phyloP scores from a whole-genome alignment of 768 basidiomycete genomes.

The Mycena capillaripes region DNA sequence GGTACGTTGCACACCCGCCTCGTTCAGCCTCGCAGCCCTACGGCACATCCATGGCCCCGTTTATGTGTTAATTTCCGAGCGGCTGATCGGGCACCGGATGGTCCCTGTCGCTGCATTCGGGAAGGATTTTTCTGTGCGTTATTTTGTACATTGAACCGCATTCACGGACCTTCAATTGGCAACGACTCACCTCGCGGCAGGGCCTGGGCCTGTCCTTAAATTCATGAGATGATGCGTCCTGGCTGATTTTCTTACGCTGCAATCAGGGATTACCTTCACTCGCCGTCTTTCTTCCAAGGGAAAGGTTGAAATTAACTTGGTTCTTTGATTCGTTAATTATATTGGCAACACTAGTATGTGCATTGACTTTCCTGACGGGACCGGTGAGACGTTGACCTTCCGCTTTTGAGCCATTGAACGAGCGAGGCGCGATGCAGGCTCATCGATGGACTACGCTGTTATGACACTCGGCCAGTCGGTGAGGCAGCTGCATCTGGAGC shows the following conservation, averaged over 20 bases:
- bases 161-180: background rate
- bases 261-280: background rate
- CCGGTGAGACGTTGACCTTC: background rate
- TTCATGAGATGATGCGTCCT: background rate
- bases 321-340: background rate
- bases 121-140: background rate
- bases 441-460: background rate
- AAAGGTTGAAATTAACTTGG: background rate
- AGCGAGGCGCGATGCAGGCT: background rate
- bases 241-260: background rate
- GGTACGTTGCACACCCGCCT: background rate
- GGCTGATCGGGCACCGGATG: conserved; percentile 2
- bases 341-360: background rate
- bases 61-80: conserved; percentile 1
- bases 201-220: background rate
- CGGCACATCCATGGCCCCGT: too few species aligned
- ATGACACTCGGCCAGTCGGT: background rate
- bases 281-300: background rate
- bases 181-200: background rate
- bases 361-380: background rate
- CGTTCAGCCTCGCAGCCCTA: background rate
- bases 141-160: background rate
- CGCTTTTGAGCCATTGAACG: background rate
- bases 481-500: background rate
- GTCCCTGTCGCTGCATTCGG: background rate